A percentile compares a stretch with the other conserved stretches of the same genome.
Evolutionary conservation across 1,139 yeast genomes (phyloP).

Genomic region (Hansenula sp.): DNA sequence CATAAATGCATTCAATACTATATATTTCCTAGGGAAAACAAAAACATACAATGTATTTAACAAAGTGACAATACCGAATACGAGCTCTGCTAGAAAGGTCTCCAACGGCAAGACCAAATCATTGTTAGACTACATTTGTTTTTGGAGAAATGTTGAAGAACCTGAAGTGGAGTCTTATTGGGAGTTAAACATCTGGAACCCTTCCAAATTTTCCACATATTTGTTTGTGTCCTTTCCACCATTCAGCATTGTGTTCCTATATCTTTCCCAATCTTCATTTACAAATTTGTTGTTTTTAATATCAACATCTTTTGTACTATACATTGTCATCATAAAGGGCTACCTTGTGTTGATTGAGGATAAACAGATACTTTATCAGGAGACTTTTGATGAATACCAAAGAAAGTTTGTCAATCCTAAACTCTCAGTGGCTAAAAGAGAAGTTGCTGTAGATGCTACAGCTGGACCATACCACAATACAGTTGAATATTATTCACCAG

Average conservation of each 20-base stretch:
- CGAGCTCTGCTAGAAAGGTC: constrained; percentile 19
- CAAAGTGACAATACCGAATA: constrained; percentile 19
- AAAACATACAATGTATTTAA: constrained; percentile 20
- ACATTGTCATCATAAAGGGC: constrained; percentile 36
- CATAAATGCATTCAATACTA: constrained; percentile 16
- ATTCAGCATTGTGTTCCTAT: constrained; percentile 35
- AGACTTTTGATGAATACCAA: constrained; percentile 61
- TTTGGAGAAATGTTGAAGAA: constrained; percentile 12
- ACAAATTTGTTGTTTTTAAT: constrained; percentile 34
- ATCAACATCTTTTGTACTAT: constrained; percentile 35
- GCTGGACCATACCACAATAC: constrained; percentile 28
- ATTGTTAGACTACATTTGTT: neutral
- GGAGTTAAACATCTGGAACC: constrained; percentile 58
- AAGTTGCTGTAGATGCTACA: constrained; percentile 64
- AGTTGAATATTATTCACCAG: constrained; percentile 34
- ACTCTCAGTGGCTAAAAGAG: constrained; percentile 48
- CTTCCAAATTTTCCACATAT: constrained; percentile 45
- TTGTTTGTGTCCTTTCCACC: constrained; percentile 58
- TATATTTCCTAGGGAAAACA: constrained; percentile 16
- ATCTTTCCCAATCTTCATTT: constrained; percentile 34
- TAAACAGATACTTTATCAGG: constrained; percentile 56
- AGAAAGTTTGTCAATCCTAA: constrained; percentile 63
- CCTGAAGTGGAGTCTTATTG: constrained; percentile 33
- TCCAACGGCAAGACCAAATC: constrained; percentile 3
- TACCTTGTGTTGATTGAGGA: constrained; percentile 51